phyloP scores from a whole-genome alignment of 2,329 filamentous ascomycete genomes.

The Colletotrichum filicis region DNA sequence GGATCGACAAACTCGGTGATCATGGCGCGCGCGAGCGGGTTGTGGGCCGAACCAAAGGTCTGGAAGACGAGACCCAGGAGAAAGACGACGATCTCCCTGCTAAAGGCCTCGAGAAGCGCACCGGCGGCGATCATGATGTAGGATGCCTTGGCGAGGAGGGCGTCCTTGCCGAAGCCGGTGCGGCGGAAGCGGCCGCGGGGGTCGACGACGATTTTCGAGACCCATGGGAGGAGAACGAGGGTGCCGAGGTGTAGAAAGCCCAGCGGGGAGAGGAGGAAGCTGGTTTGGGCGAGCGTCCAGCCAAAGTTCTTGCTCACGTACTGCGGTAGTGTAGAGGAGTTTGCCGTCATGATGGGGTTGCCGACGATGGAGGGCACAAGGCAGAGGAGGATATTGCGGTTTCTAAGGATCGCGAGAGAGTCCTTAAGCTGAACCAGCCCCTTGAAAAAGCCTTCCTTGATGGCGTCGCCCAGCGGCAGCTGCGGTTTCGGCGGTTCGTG shows the following conservation, averaged over 20 bases:
- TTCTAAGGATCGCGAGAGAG: conserved; percentile 48
- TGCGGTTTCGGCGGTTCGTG: not conserved
- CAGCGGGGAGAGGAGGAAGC: conserved; percentile 52
- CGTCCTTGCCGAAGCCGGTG: conserved; percentile 49
- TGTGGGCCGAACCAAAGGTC: conserved; percentile 51
- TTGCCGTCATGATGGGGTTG: conserved; percentile 48
- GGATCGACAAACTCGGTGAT: conserved; percentile 51
- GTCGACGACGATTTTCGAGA: conserved; percentile 44
- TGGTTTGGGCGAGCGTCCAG: conserved; percentile 54
- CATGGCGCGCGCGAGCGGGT: conserved; percentile 52
- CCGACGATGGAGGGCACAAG: conserved; percentile 52
- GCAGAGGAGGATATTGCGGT: conserved; percentile 49
- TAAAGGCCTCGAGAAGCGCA: conserved; percentile 47
- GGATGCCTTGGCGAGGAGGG: conserved; percentile 48
- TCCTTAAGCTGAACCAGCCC: conserved; percentile 45
- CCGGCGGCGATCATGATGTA: conserved; percentile 45
- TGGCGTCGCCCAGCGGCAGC: conserved; percentile 27
- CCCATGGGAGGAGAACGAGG: conserved; percentile 48
- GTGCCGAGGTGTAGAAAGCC: conserved; percentile 52
- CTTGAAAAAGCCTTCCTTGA: conserved; percentile 43
- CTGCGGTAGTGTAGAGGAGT: conserved; percentile 50
- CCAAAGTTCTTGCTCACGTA: conserved; percentile 57
- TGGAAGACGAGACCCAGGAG: conserved; percentile 49
- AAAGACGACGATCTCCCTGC: conserved; percentile 47
- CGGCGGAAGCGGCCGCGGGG: conserved; percentile 43